These are phyloP conservation scores for Curvularia hawaiiensis DNA, from an alignment of 2,329 filamentous ascomycete species.

Conservation along the genomic window DNA sequence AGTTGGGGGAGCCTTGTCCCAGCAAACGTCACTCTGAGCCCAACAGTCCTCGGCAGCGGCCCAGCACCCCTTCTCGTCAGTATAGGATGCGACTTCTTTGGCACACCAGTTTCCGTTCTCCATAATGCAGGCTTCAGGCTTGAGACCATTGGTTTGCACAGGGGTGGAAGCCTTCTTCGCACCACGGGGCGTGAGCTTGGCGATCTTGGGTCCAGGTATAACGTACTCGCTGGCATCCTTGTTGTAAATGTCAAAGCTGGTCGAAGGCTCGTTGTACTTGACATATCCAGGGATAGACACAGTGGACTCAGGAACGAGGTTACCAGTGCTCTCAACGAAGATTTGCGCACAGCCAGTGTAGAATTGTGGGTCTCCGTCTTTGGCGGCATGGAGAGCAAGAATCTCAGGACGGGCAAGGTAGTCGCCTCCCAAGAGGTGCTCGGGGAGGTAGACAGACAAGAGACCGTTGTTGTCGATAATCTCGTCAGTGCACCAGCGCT, in stretches of 20 bases:
- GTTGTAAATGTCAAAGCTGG: constrained; percentile 69
- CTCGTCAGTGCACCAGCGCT: constrained; percentile 73
- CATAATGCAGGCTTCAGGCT: constrained; percentile 63
- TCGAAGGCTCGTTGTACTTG: constrained; percentile 57
- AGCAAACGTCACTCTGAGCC: constrained; percentile 65
- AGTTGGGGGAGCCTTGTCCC: constrained; percentile 61
- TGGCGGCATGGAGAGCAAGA: constrained; percentile 69
- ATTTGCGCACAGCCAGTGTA: constrained; percentile 76
- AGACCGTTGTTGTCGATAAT: constrained; percentile 69
- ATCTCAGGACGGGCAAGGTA: constrained; percentile 76
- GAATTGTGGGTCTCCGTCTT: constrained; percentile 65
- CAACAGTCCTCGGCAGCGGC: constrained; percentile 54
- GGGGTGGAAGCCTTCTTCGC: constrained; percentile 20
- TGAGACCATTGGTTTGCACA: constrained; percentile 55
- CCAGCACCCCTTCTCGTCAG: constrained; percentile 65
- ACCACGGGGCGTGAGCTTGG: constrained; percentile 47
- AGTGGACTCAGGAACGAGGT: constrained; percentile 56
- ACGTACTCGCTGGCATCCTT: constrained; percentile 52
- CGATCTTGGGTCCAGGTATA: constrained; percentile 64
- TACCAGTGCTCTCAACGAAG: constrained; percentile 60
- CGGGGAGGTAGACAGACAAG: constrained; percentile 66
- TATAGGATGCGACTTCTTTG: constrained; percentile 63
- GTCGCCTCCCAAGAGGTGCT: constrained; percentile 65
- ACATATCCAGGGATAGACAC: constrained; percentile 73
- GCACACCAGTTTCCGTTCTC: constrained; percentile 78